Evolutionary conservation across 23 red algal species (phyloP), one percentile per base, ranked within the genome.

Genomic region (Gracilaria vermiculophylla): DNA sequence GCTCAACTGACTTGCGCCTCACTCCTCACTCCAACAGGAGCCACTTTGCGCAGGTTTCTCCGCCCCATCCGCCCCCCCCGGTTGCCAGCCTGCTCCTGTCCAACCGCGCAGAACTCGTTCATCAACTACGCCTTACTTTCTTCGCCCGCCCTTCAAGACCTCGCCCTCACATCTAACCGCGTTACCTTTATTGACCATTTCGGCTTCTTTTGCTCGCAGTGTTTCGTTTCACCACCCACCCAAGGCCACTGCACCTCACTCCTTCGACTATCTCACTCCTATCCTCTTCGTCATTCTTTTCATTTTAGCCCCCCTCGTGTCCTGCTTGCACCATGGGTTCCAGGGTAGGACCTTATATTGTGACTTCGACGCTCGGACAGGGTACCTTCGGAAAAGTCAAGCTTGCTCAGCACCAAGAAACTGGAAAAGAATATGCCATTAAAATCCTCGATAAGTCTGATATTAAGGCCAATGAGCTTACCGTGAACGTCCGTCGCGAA

Each of bases 351-450:
- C 86, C 86, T n/a, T 95, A 95, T 86, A 90, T 91, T 48, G 79
- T 95, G 29, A 95, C 93, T 21, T 80, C 72, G 17, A 95, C 93
- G 32, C 80, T 95, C 16, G 93, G 93, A 28, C 88, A 92, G 48
- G 94, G 94, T 27, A 92, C 87, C 39, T 96, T 96, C 83, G 94
- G 94, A n/a, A 96, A 96, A 62, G 94, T 96, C 2, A 94, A 94
- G 76, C 92, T 94, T 3, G 92, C 92, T 21, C 62, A 80, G 56
- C 92, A 94, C 54, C 76, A 85, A 58, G 92, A 94, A 40, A 80
- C 92, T 36, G 92, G 92, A 2, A 56, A 87, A 44, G 82, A 94
- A 81, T 94, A 87, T 41, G 93, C 93, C 62, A 88, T 95, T 17
- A 95, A 95, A 43, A 97, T 97, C 53, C 69, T 97, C 39, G 89